phyloP scores from a whole-genome alignment of 2,329 filamentous ascomycete species.

The Helotiales sp. region DNA sequence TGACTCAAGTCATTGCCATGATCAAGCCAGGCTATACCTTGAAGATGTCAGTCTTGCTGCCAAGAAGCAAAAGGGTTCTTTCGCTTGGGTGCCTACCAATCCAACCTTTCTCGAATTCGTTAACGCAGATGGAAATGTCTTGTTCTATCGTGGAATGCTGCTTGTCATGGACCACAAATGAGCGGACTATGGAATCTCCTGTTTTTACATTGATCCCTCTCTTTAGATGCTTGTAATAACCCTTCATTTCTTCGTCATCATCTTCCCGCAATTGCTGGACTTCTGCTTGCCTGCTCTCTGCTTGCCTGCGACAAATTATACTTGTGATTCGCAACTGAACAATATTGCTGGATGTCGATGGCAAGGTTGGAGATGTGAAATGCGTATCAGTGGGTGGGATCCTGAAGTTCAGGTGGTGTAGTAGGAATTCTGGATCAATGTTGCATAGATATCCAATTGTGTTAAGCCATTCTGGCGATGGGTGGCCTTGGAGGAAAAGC shows the following conservation, averaged over 20 bases:
- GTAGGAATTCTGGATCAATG: slow-evolving; percentile 17
- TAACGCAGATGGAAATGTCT: slow-evolving; percentile 11
- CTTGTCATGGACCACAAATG: slow-evolving; percentile 6
- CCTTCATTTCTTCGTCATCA: neutral
- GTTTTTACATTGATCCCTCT: neutral
- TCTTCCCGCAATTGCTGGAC: neutral
- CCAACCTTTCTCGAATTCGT: slow-evolving; percentile 8
- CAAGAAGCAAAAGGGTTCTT: neutral
- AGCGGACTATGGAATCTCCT: slow-evolving; percentile 12
- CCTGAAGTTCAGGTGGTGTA: slow-evolving; percentile 15
- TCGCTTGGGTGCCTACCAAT: neutral
- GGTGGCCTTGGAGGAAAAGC: slow-evolving; percentile 5
- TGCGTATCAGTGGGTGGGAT: no score
- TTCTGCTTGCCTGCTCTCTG: slow-evolving; percentile 4
- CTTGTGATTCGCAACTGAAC: slow-evolving; percentile 1
- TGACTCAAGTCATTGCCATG: neutral
- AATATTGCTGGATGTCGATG: neutral
- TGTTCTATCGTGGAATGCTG: slow-evolving; percentile 10
- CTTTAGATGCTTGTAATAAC: neutral
- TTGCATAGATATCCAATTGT: slow-evolving; percentile 12
- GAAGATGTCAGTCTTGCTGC: neutral
- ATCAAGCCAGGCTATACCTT: neutral
- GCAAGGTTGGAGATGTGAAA: slow-evolving; percentile 7
- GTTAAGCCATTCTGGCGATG: slow-evolving; percentile 15
- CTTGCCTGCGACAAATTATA: neutral